A percentile compares a stretch with the other conserved stretches of the same genome.
Conservation (phyloP, 2,329 filamentous ascomycete species). For the Ophiostoma sp. region DNA sequence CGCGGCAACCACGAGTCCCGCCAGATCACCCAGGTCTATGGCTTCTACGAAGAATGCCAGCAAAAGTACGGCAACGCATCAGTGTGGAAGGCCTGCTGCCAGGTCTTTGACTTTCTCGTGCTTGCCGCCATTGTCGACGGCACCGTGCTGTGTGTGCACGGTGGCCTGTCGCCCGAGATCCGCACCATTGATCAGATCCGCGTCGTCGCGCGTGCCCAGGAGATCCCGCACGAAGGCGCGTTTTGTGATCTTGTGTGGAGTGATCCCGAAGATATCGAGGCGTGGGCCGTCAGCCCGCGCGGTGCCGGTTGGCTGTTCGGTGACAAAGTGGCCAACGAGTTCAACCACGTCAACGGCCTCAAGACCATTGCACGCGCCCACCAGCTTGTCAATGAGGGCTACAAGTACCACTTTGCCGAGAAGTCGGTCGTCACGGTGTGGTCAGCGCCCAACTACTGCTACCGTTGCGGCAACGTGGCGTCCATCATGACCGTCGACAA, state of each 20-base stretch:
- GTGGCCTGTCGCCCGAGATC: slow-evolving; percentile 82
- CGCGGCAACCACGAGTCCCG: slow-evolving; percentile 97
- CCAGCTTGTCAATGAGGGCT: slow-evolving; percentile 96
- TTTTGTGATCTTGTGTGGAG: slow-evolving; percentile 99
- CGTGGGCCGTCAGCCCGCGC: slow-evolving; percentile 89
- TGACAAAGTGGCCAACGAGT: slow-evolving; percentile 94
- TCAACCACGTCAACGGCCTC: slow-evolving; percentile 93
- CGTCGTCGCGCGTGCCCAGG: slow-evolving; percentile 93
- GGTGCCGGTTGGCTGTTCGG: slow-evolving; percentile 98
- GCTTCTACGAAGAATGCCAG: slow-evolving; percentile 97
- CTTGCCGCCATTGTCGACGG: slow-evolving; percentile 96
- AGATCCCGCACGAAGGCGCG: slow-evolving; percentile 96
- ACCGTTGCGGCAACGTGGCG: slow-evolving; percentile 91
- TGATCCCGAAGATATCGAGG: slow-evolving; percentile 93
- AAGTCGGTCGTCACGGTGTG: slow-evolving; percentile 97
- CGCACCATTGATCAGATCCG: slow-evolving; percentile 99
- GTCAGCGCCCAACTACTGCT: slow-evolving; percentile 95
- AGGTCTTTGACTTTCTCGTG: slow-evolving; percentile 98
- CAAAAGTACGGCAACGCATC: slow-evolving; percentile 98
- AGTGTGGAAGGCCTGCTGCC: slow-evolving; percentile 99
- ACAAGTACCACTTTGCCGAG: slow-evolving; percentile 95
- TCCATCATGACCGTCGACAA: slow-evolving; percentile 91
- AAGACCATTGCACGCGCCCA: slow-evolving; percentile 95
- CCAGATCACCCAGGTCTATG: slow-evolving; percentile 96
- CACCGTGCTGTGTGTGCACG: slow-evolving; percentile 97